These are phyloP conservation scores for Hypomyces rosellus DNA, from an alignment of 2,329 filamentous ascomycete genomes.

Conservation along the genomic window DNA sequence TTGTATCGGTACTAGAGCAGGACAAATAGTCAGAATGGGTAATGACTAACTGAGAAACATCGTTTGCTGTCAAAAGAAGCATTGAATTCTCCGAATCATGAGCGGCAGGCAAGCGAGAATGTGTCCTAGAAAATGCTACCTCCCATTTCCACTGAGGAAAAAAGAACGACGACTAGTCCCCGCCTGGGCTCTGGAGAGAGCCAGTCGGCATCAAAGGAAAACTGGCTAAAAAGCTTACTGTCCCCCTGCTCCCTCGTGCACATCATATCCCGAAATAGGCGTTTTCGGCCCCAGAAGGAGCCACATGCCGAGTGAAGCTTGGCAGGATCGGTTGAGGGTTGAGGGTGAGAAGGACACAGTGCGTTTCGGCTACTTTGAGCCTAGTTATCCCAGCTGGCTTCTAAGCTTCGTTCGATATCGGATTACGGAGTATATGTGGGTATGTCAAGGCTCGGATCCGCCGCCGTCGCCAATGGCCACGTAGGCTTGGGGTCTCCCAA, in stretches of 20 bases:
- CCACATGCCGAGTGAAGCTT: slow-evolving; percentile 25
- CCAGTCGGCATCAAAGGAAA: slow-evolving; percentile 11
- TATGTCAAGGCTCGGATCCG: not conserved
- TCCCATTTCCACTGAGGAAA: not conserved
- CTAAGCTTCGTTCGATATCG: too few species aligned
- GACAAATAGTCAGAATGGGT: too few species aligned
- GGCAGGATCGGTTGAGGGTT: slow-evolving; percentile 15
- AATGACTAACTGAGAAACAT: not conserved
- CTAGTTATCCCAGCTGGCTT: too few species aligned
- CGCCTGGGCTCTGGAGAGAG: slow-evolving; percentile 1
- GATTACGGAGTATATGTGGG: too few species aligned
- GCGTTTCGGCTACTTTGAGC: not conserved
- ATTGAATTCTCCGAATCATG: slow-evolving; percentile 1
- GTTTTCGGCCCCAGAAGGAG: slow-evolving; percentile 14
- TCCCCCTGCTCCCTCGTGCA: slow-evolving; percentile 8
- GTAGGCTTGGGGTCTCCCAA: not conserved
- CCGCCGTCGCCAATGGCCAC: not conserved
- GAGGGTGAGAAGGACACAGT: not conserved
- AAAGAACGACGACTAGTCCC: not conserved
- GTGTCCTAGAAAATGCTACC: not conserved
- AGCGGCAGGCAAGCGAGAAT: not conserved
- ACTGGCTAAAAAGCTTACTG: slow-evolving; percentile 13
- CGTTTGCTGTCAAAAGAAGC: not conserved
- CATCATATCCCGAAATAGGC: slow-evolving; percentile 17
- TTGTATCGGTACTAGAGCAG: too few species aligned